Evolutionary conservation across 441 rosid genomes (phyloP).

Genomic region (Populus hybrid): DNA sequence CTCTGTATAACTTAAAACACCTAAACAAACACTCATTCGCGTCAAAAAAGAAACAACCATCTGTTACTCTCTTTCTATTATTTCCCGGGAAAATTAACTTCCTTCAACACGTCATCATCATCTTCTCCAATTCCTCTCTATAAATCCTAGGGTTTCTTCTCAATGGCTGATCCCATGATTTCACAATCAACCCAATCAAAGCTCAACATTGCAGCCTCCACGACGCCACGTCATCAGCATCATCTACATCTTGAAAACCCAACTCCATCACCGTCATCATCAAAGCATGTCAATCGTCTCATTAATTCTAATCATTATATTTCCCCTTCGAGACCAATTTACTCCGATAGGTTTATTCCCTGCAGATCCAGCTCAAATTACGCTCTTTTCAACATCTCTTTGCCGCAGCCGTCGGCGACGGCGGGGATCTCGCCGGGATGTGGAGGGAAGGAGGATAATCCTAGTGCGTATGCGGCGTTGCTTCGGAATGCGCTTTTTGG

Average conservation of each 20-base stretch:
- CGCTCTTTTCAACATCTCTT: constrained; percentile 63
- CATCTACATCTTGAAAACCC: constrained; percentile 29
- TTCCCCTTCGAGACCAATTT: constrained; percentile 80
- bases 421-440: constrained; percentile 19
- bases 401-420: constrained; percentile 30
- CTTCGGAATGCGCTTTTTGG: constrained; percentile 79
- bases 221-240: constrained; percentile 35
- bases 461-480: constrained; percentile 65
- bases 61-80: background rate
- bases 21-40: background rate
- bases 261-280: constrained; percentile 7
- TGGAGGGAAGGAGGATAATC: constrained; percentile 57
- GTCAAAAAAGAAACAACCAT: background rate
- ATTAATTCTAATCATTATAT: constrained; percentile 60
- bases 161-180: constrained; percentile 50
- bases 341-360: constrained; percentile 89
- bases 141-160: constrained; percentile 14
- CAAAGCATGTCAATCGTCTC: constrained; percentile 55
- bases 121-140: constrained; percentile 2
- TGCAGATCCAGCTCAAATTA: constrained; percentile 93
- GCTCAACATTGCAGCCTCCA: constrained; percentile 8
- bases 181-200: constrained; percentile 15
- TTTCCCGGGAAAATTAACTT: constrained; percentile 1
- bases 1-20: background rate
- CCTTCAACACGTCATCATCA: constrained; percentile 3